A percentile compares a stretch with the other conserved stretches of the same genome.
phyloP scores from a whole-genome alignment of 495 filamentous ascomycete genomes.

The Rhypophila decipiens region DNA sequence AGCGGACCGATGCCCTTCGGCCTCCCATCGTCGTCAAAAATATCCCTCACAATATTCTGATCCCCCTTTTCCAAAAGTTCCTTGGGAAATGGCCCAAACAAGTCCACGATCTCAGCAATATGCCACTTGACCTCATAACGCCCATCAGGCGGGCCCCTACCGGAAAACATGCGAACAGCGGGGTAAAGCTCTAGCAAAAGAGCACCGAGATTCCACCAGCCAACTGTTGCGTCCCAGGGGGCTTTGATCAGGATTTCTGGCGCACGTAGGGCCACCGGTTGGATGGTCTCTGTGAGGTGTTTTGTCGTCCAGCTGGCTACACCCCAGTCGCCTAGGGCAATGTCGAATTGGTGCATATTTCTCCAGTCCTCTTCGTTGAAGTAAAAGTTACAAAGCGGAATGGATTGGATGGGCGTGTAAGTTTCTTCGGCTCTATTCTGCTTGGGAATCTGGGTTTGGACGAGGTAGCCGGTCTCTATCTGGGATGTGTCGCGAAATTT shows the following conservation, averaged over 20 bases:
- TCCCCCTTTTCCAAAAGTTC: constrained; percentile 17
- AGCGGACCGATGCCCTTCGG: neutral
- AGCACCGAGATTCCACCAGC: constrained; percentile 25
- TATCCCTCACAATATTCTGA: constrained; percentile 7
- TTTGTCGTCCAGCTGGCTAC: constrained; percentile 20
- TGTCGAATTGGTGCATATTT: constrained; percentile 5
- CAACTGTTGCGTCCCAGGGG: constrained; percentile 17
- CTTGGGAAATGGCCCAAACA: constrained; percentile 20
- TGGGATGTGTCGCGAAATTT: constrained; percentile 8
- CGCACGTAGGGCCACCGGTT: constrained; percentile 21
- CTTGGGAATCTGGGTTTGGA: constrained; percentile 2
- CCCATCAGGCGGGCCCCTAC: constrained; percentile 2
- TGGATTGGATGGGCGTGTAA: constrained; percentile 9
- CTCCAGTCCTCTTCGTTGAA: constrained; percentile 2
- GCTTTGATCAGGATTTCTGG: constrained; percentile 27
- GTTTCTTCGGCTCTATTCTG: constrained; percentile 8
- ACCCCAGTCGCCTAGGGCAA: constrained; percentile 25
- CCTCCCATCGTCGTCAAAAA: constrained; percentile 9
- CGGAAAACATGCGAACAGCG: constrained; percentile 9
- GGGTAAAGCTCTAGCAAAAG: constrained; percentile 14
- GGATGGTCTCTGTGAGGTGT: constrained; percentile 23
- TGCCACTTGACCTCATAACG: constrained; percentile 16
- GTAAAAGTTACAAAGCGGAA: constrained; percentile 5
- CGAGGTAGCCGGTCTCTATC: constrained; percentile 8
- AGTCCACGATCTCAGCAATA: constrained; percentile 17